Conservation (phyloP, 805 yeast species). For the Candida qinlingensis region DNA sequence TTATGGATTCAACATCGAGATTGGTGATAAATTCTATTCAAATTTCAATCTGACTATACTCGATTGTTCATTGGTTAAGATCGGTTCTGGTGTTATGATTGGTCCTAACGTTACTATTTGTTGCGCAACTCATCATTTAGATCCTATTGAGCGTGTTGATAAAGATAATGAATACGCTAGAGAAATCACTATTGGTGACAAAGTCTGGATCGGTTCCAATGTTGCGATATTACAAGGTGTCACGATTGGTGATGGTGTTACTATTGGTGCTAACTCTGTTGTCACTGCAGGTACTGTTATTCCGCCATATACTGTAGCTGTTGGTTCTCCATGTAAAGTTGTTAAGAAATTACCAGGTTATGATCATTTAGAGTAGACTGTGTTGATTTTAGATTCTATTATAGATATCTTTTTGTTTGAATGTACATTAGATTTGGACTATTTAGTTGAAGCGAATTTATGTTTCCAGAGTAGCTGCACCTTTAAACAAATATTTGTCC, state of each 20-base stretch:
- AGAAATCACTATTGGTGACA: constrained; percentile 55
- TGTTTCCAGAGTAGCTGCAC: no score
- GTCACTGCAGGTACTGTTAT: constrained; percentile 46
- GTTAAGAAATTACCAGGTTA: constrained; percentile 27
- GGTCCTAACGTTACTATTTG: constrained; percentile 60
- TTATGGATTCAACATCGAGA: constrained; percentile 55
- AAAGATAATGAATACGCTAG: constrained; percentile 43
- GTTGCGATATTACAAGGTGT: constrained; percentile 59
- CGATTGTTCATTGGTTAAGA: constrained; percentile 54
- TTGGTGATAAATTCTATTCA: constrained; percentile 56
- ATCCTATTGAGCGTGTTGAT: constrained; percentile 36
- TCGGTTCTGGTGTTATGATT: constrained; percentile 54
- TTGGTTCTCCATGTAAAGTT: constrained; percentile 59
- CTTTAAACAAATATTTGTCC: no score
- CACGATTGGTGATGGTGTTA: constrained; percentile 54
- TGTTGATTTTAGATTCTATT: no score
- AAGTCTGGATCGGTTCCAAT: constrained; percentile 64
- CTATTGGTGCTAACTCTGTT: constrained; percentile 65
- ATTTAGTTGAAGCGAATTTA: no score
- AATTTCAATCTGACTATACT: constrained; percentile 51
- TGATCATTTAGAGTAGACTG: constrained; percentile 4
- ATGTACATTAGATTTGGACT: no score
- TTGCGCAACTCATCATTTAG: constrained; percentile 63
- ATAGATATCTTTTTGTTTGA: no score
- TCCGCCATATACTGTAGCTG: constrained; percentile 50